A percentile compares a stretch with the other conserved stretches of the same genome.
phyloP scores from a whole-genome alignment of 768 basidiomycete genomes.

The Hypsizygus marmoreus region DNA sequence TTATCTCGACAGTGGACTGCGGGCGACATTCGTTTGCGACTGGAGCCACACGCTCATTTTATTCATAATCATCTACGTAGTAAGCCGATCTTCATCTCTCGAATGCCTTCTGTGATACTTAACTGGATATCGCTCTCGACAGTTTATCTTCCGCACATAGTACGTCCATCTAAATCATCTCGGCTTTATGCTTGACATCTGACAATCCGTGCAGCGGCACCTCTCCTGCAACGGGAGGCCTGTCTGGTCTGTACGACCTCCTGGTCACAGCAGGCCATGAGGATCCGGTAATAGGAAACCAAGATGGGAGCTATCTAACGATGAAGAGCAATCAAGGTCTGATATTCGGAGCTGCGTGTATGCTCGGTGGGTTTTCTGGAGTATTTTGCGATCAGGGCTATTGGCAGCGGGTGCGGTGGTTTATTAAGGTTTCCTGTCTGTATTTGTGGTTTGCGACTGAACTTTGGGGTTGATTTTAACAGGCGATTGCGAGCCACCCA shows the following conservation, averaged over 20 bases:
- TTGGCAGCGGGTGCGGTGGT: no score
- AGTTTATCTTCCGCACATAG: slow-evolving; percentile 19
- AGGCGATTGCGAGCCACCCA: slow-evolving; percentile 59
- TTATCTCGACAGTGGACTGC: no score
- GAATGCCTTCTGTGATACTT: no score
- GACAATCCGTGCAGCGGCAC: slow-evolving; percentile 28
- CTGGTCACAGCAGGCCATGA: slow-evolving; percentile 45
- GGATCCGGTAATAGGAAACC: slow-evolving; percentile 51
- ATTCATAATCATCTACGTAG: no score
- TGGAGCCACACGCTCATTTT: no score
- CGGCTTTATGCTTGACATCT: slow-evolving; percentile 27
- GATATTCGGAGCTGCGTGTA: slow-evolving; percentile 40
- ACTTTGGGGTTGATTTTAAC: no score
- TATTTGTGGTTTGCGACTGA: no score
- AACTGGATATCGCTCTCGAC: not conserved
- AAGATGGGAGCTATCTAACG: slow-evolving; percentile 54
- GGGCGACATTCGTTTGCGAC: slow-evolving; percentile 49
- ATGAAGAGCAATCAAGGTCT: slow-evolving; percentile 54
- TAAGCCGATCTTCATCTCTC: no score
- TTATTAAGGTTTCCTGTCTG: no score
- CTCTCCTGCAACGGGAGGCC: slow-evolving; percentile 39
- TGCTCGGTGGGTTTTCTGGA: slow-evolving; percentile 45
- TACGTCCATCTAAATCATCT: slow-evolving; percentile 21
- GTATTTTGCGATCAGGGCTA: slow-evolving; percentile 58
- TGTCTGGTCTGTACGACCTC: slow-evolving; percentile 46